Conservation (phyloP, 495 filamentous ascomycete species). For the Aspergillus leporis region DNA sequence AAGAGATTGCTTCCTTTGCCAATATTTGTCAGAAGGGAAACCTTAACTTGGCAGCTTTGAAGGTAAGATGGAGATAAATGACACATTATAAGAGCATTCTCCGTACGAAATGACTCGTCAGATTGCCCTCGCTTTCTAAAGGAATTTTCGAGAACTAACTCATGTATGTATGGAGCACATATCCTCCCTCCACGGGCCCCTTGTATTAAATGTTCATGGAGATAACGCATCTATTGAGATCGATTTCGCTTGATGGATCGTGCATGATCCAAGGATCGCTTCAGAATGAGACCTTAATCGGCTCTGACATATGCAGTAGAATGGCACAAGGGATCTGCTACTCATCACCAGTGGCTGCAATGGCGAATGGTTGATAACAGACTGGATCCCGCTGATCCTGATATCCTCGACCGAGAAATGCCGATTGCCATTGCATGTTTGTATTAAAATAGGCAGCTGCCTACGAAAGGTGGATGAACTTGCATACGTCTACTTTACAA, state of each 20-base stretch:
- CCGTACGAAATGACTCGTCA: background rate
- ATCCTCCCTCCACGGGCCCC: conserved; percentile 12
- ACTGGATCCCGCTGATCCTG: too few species aligned
- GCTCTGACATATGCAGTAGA: background rate
- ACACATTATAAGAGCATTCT: background rate
- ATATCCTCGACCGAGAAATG: too few species aligned
- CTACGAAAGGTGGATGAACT: too few species aligned
- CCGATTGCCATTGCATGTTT: too few species aligned
- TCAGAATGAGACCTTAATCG: background rate
- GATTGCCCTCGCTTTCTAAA: background rate
- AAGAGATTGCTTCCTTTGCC: background rate
- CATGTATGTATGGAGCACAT: conserved; percentile 10
- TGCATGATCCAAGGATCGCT: background rate
- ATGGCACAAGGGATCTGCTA: background rate
- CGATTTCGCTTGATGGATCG: background rate
- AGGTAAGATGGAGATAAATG: background rate
- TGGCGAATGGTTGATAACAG: background rate
- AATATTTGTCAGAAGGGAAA: background rate
- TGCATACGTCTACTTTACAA: background rate
- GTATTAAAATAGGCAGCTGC: background rate
- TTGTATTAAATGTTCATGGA: background rate
- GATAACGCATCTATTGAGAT: background rate
- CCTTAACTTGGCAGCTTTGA: background rate
- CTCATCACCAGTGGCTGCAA: background rate
- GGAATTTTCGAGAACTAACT: background rate